phyloP scores from a whole-genome alignment of 2,329 filamentous ascomycete species.

The Aspergillus fumigatus region DNA sequence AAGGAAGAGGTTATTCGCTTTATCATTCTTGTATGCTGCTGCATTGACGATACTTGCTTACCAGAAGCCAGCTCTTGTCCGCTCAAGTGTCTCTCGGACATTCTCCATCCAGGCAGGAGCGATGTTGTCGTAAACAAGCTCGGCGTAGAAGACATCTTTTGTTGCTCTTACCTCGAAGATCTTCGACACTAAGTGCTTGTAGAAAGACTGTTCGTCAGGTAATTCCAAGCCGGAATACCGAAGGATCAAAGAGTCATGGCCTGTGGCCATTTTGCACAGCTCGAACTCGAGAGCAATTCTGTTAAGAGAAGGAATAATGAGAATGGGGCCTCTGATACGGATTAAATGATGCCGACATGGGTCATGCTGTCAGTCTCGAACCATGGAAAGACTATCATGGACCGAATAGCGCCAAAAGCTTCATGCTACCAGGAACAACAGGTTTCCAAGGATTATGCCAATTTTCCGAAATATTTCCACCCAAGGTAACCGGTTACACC shows the following conservation, averaged over 20 bases:
- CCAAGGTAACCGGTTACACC: conserved; percentile 10
- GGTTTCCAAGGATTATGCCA: not conserved
- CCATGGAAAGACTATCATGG: not conserved
- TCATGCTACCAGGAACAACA: no score
- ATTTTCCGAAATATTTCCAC: conserved; percentile 1
- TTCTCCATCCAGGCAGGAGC: not conserved
- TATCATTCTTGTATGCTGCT: not conserved
- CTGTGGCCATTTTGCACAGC: not conserved
- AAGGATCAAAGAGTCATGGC: not conserved
- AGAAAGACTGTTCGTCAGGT: no score
- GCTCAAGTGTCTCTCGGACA: no score
- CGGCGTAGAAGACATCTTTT: not conserved
- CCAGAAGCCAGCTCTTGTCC: no score
- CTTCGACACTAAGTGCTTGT: no score
- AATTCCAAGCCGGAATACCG: not conserved
- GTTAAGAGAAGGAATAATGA: not conserved
- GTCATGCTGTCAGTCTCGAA: not conserved
- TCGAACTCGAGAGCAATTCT: not conserved
- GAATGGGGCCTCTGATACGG: not conserved
- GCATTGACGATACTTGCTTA: no score
- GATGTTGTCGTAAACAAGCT: not conserved
- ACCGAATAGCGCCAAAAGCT: not conserved
- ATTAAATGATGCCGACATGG: not conserved
- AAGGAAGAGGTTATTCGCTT: not conserved
- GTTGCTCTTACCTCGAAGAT: not conserved